Evolutionary conservation across 2,329 filamentous ascomycete species (phyloP), one percentile per base, ranked within the genome.

Genomic region (Fusarium begoniae): DNA sequence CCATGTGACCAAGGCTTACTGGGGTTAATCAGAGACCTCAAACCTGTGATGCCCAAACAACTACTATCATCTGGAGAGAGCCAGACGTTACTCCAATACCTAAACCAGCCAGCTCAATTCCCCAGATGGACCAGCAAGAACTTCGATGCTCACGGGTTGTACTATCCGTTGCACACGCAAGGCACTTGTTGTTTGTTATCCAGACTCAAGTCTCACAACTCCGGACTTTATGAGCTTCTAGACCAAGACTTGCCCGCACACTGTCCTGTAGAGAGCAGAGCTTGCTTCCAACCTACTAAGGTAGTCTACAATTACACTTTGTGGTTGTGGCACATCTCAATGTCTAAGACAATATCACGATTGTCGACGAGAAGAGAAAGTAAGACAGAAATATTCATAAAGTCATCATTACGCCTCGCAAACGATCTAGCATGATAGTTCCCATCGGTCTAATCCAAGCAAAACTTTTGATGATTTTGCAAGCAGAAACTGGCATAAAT

Each of bases 141-240:
- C 24, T 45, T 55, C 51, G 62, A 59, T 56, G 38, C 55, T 26
- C 22, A 17, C 44, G 14, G 17, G 71, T 56, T 51, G 32, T 48
- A 43, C 50, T 37, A n/a, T 61, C 20, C 28, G 58, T 56, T 30
- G 24, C 55, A 69, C 63, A 69, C 55, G 17, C 53, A 68, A 57
- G 35, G 47, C 43, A 70, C 47, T 53, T 50, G 24, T 40, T 56
- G 28, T 56, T 45, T 20, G 47, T 45, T 24, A 28, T 60, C 45
- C 24, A 40, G 50, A 32, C 60, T 43, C 45, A 51, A 57, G 54
- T 70, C 43, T 70, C 45, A 59, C 66, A 63, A 63, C 41, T 61
- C 71, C 67, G 71, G 71, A 60, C 48, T 64, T 64, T 70, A 60
- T 55, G 43, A 66, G 43, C 58, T 64, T 67, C 45, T 60, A 58